Evolutionary conservation across 2,329 filamentous ascomycete genomes (phyloP), one percentile per base, ranked within the genome.

Genomic region (Chrysoporthe deuterocubensis): DNA sequence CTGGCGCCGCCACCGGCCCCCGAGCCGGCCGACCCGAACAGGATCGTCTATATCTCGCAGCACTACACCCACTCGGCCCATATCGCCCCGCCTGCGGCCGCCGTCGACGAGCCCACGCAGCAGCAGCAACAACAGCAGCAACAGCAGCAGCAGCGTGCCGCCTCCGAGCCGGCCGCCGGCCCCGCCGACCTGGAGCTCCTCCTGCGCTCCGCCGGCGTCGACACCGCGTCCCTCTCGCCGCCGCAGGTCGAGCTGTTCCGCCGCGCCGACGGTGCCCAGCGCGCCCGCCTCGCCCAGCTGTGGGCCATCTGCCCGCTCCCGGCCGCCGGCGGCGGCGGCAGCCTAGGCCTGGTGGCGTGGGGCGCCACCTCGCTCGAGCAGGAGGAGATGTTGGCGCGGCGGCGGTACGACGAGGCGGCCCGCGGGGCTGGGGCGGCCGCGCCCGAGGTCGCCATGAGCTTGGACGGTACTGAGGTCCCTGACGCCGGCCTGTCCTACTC

Each of bases 61-160:
- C 93, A 97, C 78, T 97, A 97, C 78, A 90, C 91, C 71, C 93
- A 94, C 76, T 93, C 92, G 9, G 83, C 90, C 57, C 92, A 96
- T 76, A 76, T 90, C 70, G 37, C 82, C 76, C 60, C 78, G 72
- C 32, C 71, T 69, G 67, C 75, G 73, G 52, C 16, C 57, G 1
- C 21, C 75, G 77, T 61, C 76, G 70, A 61, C 48, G 73, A 75
- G 65, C 74, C 73, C 60, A 73, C 66, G 64, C 26, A 26, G 42
- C 78, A 83, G 63, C 82, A n/a, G n/a, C 50, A 54, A n/a, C 42
- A 40, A 1, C 18, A 44, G 40, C 57, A 26, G 42, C 78, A 83
- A 62, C 82, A n/a, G n/a, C 50, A 54, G 37, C 42, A 40, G 7
- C 18, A 44, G 40, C 57, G 50, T 13, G 16, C 80, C 26, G 84